These are phyloP conservation scores for Aspergillus sclerotiicarbonarius DNA, from an alignment of 495 filamentous ascomycete species.

Conservation along the genomic window DNA sequence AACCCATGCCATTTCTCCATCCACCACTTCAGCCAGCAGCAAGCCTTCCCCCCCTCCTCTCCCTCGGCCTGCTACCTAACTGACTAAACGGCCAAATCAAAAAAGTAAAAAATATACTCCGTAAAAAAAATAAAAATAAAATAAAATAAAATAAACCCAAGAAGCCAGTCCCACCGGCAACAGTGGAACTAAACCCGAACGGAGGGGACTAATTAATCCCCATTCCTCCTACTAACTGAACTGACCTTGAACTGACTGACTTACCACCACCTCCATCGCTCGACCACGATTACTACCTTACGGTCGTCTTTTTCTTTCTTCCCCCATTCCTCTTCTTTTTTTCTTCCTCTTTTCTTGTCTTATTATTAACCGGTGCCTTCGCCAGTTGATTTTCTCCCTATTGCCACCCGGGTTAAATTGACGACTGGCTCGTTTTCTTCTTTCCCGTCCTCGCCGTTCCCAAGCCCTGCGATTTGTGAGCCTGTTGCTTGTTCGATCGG, in stretches of 20 bases:
- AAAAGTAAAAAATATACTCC: too few relatives aligned
- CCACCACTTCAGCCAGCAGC: background rate
- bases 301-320: constrained; percentile 13
- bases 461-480: constrained; percentile 23
- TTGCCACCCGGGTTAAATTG: background rate
- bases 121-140: too few relatives aligned
- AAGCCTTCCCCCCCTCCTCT: background rate
- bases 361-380: constrained; percentile 12
- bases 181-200: constrained; percentile 1
- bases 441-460: constrained; percentile 5
- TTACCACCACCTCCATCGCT: constrained; percentile 20
- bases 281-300: constrained; percentile 14
- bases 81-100: background rate
- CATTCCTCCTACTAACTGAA: constrained; percentile 8
- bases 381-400: constrained; percentile 20
- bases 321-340: constrained; percentile 11
- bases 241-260: constrained; percentile 9
- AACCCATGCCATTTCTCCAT: background rate
- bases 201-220: background rate
- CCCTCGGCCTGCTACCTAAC: background rate
- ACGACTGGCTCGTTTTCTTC: constrained; percentile 1
- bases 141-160: background rate
- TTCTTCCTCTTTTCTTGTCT: constrained; percentile 17
- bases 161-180: background rate
- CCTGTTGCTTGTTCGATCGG: constrained; percentile 46